These are phyloP conservation scores for Epichloe gansuensis DNA, from an alignment of 2,329 filamentous ascomycete species.

Conservation along the genomic window DNA sequence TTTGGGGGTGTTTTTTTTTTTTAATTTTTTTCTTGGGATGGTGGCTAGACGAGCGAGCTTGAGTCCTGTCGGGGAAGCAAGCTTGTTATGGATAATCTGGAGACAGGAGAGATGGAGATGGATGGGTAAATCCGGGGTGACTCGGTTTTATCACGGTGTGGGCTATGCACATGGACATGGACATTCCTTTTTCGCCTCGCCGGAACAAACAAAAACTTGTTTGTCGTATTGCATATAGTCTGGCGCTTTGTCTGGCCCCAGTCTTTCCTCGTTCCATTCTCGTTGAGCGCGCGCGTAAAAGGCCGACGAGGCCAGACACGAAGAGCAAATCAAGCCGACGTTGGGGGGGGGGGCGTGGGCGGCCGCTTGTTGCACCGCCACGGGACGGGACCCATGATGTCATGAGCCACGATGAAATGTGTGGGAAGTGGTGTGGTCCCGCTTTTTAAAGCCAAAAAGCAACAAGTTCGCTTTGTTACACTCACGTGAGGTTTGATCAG, in stretches of 20 bases:
- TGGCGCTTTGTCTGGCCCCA: background rate
- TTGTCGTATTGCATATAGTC: background rate
- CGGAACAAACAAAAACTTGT: background rate
- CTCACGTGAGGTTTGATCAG: no score
- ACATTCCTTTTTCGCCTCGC: background rate
- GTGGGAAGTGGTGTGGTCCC: background rate
- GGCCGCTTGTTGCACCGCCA: conserved; percentile 17
- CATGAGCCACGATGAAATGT: conserved; percentile 13
- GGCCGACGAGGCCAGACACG: background rate
- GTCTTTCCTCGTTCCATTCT: background rate
- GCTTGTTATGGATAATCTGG: background rate
- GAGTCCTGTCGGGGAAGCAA: background rate
- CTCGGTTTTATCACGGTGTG: no score
- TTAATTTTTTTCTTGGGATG: background rate
- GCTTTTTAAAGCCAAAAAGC: background rate
- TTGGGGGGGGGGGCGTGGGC: background rate
- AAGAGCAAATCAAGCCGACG: background rate
- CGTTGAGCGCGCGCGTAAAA: background rate
- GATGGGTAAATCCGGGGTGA: no score
- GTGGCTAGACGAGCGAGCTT: no score
- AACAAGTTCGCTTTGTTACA: no score
- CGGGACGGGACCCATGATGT: conserved; percentile 17
- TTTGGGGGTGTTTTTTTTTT: background rate
- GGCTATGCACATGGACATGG: no score
- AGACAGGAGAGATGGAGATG: no score